These are phyloP conservation scores for Phaeosphaeria sp. DNA, from an alignment of 2,329 filamentous ascomycete genomes.

Conservation along the genomic window DNA sequence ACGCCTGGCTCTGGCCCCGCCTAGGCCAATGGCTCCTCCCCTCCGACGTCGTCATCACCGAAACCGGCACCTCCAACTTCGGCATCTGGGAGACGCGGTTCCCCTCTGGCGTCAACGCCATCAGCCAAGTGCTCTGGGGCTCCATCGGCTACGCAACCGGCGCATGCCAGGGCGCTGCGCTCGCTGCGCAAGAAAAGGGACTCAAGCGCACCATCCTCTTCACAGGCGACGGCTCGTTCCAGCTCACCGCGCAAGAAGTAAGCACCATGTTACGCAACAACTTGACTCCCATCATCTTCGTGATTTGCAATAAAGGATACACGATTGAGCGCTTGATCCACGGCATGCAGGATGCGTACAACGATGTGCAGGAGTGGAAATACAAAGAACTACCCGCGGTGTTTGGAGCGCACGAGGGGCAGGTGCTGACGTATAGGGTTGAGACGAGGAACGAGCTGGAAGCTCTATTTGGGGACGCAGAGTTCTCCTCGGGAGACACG, in stretches of 20 bases:
- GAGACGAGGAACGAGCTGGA: conserved; percentile 74
- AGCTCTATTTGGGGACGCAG: conserved; percentile 66
- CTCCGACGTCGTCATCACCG: conserved; percentile 80
- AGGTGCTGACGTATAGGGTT: conserved; percentile 68
- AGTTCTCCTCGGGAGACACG: conserved; percentile 59
- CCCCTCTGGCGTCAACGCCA: conserved; percentile 75
- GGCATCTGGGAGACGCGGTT: conserved; percentile 87
- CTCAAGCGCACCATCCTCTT: conserved; percentile 76
- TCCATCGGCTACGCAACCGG: conserved; percentile 71
- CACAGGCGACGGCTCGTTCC: conserved; percentile 87
- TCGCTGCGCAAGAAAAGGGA: conserved; percentile 72
- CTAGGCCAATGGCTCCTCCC: conserved; percentile 74
- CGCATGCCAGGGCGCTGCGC: conserved; percentile 70
- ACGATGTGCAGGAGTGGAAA: conserved; percentile 79
- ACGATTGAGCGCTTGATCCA: conserved; percentile 91
- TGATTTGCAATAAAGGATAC: conserved; percentile 87
- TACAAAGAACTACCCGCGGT: conserved; percentile 69
- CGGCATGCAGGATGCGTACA: conserved; percentile 79
- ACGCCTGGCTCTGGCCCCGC: conserved; percentile 79
- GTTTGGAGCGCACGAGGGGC: conserved; percentile 68
- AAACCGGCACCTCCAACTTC: conserved; percentile 88
- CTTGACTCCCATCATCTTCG: conserved; percentile 80
- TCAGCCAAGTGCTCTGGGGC: conserved; percentile 79
- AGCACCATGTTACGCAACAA: conserved; percentile 81
- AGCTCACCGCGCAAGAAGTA: conserved; percentile 83